Base-by-base conservation (phyloP, 1,139 yeast species). In the Geotrichum restrictum region DNA sequence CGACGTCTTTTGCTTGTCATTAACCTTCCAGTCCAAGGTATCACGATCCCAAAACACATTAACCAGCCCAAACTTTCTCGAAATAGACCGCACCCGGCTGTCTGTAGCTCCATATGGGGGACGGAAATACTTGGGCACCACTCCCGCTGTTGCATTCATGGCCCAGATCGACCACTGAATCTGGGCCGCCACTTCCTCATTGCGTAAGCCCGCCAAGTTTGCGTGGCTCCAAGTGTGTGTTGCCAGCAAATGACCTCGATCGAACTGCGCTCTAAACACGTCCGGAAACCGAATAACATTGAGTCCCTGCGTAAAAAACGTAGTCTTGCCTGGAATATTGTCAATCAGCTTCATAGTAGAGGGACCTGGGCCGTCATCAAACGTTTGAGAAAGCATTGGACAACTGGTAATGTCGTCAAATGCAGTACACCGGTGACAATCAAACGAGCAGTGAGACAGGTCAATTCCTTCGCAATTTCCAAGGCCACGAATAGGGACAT, bases 31-130 rank as follows among this genome's bases (percentile, higher is more conserved):
- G 68, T 93, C 98, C 69, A 84, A 83, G 0, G 96, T 82, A 67
- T 91, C 98, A 62, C 80, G 81, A 65, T 89, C 94, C 98, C 98
- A 91, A 45, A 93, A 71, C 22, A 86, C 97, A 13, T 86, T 81
- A 63, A 84, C 91, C 76, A 91, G 78, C 0, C 96, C 96, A 69
- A 91, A 87, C 68, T 85, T 88, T 51, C 94, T 74, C 14, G 88
- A 77, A 52, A 91, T 87, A 1, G 84, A 74, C 53, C 98, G 73
- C 1, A 91, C 85, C 51, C 98, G 74, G 66, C 88, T 84, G 69
- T 91, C 98, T 45, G 87, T 76, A 0, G 96, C 97, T 0, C 98
- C 98, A 67, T 88, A 91, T 0, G 98, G 98, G 0, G 98, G 98
- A 57, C 98, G 76, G 68, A 87, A 91, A 85, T 93, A 93, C 63